Conservation (phyloP, 1,139 yeast species). For the Suhomyces coccinellae region DNA sequence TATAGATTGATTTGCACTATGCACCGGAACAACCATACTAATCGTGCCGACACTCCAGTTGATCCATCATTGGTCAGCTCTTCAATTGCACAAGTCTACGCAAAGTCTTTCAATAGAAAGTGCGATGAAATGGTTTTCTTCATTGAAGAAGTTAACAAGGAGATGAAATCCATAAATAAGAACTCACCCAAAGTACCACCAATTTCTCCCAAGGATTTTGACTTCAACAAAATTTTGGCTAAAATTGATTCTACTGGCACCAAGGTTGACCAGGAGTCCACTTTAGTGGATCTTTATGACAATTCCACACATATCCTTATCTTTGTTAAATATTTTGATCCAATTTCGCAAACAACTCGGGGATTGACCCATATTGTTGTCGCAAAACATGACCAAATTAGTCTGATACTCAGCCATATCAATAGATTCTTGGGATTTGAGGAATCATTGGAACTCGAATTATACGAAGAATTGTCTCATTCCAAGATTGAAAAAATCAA, state of each 20-base stretch:
- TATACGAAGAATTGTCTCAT: slow-evolving; percentile 74
- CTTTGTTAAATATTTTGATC: slow-evolving; percentile 73
- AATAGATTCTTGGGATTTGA: slow-evolving; percentile 48
- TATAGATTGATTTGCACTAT: slow-evolving; percentile 67
- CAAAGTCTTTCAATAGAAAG: slow-evolving; percentile 39
- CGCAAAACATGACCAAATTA: slow-evolving; percentile 48
- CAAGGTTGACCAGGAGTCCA: slow-evolving; percentile 4
- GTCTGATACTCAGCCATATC: slow-evolving; percentile 45
- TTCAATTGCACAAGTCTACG: slow-evolving; percentile 41
- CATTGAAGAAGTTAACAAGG: slow-evolving; percentile 45
- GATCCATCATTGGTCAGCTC: slow-evolving; percentile 33
- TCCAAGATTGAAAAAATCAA: slow-evolving; percentile 55
- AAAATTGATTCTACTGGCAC: slow-evolving; percentile 19
- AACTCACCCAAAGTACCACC: not conserved
- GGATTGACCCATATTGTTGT: slow-evolving; percentile 69
- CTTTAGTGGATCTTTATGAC: slow-evolving; percentile 24
- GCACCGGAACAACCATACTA: slow-evolving; percentile 72
- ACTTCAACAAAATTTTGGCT: slow-evolving; percentile 23
- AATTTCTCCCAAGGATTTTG: slow-evolving; percentile 25
- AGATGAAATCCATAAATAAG: slow-evolving; percentile 26
- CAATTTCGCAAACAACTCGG: slow-evolving; percentile 47
- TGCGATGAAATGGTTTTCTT: slow-evolving; percentile 50
- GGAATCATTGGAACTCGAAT: slow-evolving; percentile 38
- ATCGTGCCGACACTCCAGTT: slow-evolving; percentile 60
- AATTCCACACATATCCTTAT: slow-evolving; percentile 47